Conservation (phyloP, 805 yeast genomes). For the Candida broadrunensis region DNA sequence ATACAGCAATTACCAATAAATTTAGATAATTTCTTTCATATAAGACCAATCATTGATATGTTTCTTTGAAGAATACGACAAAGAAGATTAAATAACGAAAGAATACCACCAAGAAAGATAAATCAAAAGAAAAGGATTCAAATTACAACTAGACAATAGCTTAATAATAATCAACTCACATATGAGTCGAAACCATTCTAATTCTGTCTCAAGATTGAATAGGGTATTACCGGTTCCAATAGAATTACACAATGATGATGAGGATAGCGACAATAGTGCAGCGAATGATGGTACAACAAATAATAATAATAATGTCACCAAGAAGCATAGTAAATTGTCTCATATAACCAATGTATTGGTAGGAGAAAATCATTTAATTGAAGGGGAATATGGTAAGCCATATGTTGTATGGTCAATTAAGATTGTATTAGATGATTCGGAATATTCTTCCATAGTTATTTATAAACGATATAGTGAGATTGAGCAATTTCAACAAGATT, state of each 20-base stretch:
- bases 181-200: slow-evolving; percentile 7
- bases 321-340: slow-evolving; percentile 11
- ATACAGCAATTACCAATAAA: too few relatives aligned
- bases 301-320: background rate
- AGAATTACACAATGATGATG: slow-evolving; percentile 23
- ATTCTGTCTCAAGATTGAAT: slow-evolving; percentile 23
- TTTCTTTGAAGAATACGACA: too few relatives aligned
- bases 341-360: slow-evolving; percentile 41
- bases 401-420: slow-evolving; percentile 40
- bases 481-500: slow-evolving; percentile 38
- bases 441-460: slow-evolving; percentile 40
- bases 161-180: too few relatives aligned
- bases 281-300: background rate
- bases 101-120: too few relatives aligned
- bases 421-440: slow-evolving; percentile 33
- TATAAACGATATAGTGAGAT: slow-evolving; percentile 69
- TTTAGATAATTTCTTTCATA: too few relatives aligned
- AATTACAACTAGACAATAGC: too few relatives aligned
- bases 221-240: slow-evolving; percentile 38
- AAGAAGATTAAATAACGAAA: too few relatives aligned
- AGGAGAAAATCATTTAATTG: slow-evolving; percentile 36
- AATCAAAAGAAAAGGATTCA: too few relatives aligned
- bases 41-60: too few relatives aligned
- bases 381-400: slow-evolving; percentile 35
- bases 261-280: background rate